These are phyloP conservation scores for Paraphoma sp. DNA, from an alignment of 2,329 filamentous ascomycete genomes.

Conservation along the genomic window DNA sequence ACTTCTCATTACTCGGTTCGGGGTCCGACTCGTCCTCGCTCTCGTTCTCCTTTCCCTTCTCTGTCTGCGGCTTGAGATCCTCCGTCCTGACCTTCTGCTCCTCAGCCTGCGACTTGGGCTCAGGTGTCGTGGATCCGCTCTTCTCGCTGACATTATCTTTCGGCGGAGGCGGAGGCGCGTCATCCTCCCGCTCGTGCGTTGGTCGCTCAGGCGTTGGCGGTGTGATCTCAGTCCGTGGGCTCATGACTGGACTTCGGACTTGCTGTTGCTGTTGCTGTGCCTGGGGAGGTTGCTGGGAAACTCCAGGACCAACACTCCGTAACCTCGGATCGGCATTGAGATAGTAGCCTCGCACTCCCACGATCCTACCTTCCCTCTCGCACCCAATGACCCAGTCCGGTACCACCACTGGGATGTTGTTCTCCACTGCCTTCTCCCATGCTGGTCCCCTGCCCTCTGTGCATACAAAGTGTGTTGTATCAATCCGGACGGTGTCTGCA, in stretches of 20 bases:
- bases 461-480: conserved; percentile 98
- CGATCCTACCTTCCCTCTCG: conserved; percentile 87
- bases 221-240: conserved; percentile 58
- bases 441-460: conserved; percentile 86
- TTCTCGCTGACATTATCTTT: conserved; percentile 37
- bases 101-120: conserved; percentile 29
- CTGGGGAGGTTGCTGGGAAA: conserved; percentile 33
- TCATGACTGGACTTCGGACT: conserved; percentile 43
- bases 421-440: conserved; percentile 97
- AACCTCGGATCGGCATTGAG: conserved; percentile 80
- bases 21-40: conserved; percentile 30
- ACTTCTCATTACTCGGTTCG: conserved; percentile 29
- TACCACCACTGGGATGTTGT: conserved; percentile 95
- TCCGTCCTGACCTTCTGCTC: conserved; percentile 45
- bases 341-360: conserved; percentile 95
- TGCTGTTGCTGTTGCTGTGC: conserved; percentile 29
- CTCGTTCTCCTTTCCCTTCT: conserved; percentile 33
- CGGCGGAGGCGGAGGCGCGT: conserved; percentile 43
- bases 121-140: conserved; percentile 30
- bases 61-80: conserved; percentile 38
- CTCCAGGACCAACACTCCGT: conserved; percentile 57
- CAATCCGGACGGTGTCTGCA: conserved; percentile 87
- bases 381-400: conserved; percentile 99
- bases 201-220: conserved; percentile 57
- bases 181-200: conserved; percentile 29